phyloP scores from a whole-genome alignment of 2,329 filamentous ascomycete species.

The Boeremia lycopersici region DNA sequence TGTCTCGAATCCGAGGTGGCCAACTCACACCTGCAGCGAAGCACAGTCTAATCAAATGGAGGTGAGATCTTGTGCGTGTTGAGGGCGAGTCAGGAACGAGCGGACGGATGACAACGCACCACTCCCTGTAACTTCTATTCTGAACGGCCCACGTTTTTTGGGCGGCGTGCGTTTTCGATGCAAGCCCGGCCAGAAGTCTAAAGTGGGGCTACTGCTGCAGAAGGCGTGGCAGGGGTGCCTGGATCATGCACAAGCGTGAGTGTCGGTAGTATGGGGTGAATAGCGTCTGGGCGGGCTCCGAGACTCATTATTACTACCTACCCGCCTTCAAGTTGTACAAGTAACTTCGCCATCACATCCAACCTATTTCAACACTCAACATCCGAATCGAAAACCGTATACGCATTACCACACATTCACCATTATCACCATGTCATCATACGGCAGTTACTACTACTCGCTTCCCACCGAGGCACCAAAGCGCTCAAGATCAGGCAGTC shows the following conservation, averaged over 20 bases:
- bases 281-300: slow-evolving; percentile 43
- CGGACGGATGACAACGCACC: slow-evolving; percentile 49
- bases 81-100: slow-evolving; percentile 42
- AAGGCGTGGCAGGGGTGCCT: slow-evolving; percentile 37
- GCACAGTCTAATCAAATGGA: slow-evolving; percentile 33
- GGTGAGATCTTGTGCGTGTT: slow-evolving; percentile 33
- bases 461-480: slow-evolving; percentile 45
- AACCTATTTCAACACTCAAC: slow-evolving; percentile 21
- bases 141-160: slow-evolving; percentile 48
- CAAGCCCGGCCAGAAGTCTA: slow-evolving; percentile 38
- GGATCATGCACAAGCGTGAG: slow-evolving; percentile 40
- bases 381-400: slow-evolving; percentile 20
- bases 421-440: slow-evolving; percentile 47
- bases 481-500: slow-evolving; percentile 43
- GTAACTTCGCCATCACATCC: slow-evolving; percentile 20
- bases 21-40: slow-evolving; percentile 38
- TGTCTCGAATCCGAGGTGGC: slow-evolving; percentile 28
- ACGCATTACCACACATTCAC: slow-evolving; percentile 24
- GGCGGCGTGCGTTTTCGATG: slow-evolving; percentile 41
- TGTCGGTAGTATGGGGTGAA: slow-evolving; percentile 47
- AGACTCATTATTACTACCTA: slow-evolving; percentile 41
- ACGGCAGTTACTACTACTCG: slow-evolving; percentile 47
- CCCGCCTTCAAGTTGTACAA: slow-evolving; percentile 14
- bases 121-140: slow-evolving; percentile 38
- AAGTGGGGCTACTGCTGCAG: slow-evolving; percentile 47